Conservation (phyloP, 345 rosid species). For the Anacardium occidentale region DNA sequence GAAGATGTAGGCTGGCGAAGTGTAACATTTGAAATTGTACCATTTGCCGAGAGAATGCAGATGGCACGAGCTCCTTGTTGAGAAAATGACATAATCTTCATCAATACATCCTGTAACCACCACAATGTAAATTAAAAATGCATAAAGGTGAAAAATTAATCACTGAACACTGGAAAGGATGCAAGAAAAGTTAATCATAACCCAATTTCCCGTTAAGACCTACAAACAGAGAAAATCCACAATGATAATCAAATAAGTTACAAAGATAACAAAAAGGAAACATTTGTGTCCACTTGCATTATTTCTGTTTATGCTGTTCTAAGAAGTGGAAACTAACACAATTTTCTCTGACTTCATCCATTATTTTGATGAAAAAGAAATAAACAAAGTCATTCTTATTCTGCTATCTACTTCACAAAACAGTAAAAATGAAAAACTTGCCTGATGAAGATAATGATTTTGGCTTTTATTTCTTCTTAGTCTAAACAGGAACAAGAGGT, state of each 20-base stretch:
- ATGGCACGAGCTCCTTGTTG: conserved; percentile 83
- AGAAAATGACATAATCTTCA: conserved; percentile 89
- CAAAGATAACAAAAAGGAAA: background rate
- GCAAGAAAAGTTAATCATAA: background rate
- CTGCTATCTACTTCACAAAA: background rate
- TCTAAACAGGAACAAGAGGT: background rate
- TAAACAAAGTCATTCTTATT: background rate
- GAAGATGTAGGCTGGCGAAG: conserved; percentile 77
- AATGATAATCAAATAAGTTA: background rate
- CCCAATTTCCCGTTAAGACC: background rate
- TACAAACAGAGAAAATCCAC: background rate
- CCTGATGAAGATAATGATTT: background rate
- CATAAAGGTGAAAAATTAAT: conserved; percentile 4
- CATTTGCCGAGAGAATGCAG: conserved; percentile 84
- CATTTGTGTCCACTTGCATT: background rate
- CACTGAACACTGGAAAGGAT: background rate
- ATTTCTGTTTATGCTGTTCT: background rate
- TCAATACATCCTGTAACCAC: conserved; percentile 70
- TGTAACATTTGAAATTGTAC: conserved; percentile 84
- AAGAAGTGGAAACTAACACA: background rate
- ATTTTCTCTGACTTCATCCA: background rate
- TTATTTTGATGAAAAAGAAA: background rate
- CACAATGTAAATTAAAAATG: conserved; percentile 16
- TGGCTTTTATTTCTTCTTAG: background rate
- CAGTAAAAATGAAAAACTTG: background rate